Conservation (phyloP, 2,329 filamentous ascomycete species). For the Byssothecium circinans region DNA sequence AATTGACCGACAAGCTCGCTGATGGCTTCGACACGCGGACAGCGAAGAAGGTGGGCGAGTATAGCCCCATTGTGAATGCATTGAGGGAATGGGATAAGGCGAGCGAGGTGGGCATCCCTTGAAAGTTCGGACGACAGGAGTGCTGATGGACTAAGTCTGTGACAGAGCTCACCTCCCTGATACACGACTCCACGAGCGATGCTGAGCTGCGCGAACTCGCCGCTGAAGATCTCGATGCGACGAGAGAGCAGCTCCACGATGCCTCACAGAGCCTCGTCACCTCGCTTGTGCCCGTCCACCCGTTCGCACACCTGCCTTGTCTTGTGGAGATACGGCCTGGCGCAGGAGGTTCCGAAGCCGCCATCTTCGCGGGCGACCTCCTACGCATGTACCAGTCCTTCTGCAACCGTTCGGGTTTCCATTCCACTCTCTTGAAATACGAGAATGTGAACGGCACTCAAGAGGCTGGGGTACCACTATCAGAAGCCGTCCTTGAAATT, state of each 20-base stretch:
- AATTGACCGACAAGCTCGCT: constrained; percentile 55
- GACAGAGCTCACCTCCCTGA: constrained; percentile 72
- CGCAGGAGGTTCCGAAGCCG: constrained; percentile 86
- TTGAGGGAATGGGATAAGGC: constrained; percentile 61
- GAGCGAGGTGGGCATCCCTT: constrained; percentile 50
- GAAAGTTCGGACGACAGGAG: neutral
- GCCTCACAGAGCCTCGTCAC: constrained; percentile 71
- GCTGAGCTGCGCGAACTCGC: constrained; percentile 62
- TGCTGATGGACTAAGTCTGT: constrained; percentile 50
- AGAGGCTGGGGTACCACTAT: constrained; percentile 67
- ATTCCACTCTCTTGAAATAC: constrained; percentile 73
- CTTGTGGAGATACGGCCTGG: constrained; percentile 90
- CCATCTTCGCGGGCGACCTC: constrained; percentile 84
- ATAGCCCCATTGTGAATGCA: constrained; percentile 55
- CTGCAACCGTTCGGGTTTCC: constrained; percentile 69
- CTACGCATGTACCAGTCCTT: constrained; percentile 87
- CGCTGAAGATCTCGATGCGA: constrained; percentile 69
- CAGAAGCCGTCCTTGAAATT: constrained; percentile 87
- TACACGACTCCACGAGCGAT: constrained; percentile 67
- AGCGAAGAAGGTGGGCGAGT: constrained; percentile 61
- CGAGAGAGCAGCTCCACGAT: constrained; percentile 61
- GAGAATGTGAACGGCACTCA: constrained; percentile 69
- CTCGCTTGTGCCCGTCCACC: constrained; percentile 81
- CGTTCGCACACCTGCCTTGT: constrained; percentile 87
- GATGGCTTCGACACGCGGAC: constrained; percentile 58